Conservation (phyloP, 2,329 filamentous ascomycete species). For the Neopestalotiopsis clavispora region DNA sequence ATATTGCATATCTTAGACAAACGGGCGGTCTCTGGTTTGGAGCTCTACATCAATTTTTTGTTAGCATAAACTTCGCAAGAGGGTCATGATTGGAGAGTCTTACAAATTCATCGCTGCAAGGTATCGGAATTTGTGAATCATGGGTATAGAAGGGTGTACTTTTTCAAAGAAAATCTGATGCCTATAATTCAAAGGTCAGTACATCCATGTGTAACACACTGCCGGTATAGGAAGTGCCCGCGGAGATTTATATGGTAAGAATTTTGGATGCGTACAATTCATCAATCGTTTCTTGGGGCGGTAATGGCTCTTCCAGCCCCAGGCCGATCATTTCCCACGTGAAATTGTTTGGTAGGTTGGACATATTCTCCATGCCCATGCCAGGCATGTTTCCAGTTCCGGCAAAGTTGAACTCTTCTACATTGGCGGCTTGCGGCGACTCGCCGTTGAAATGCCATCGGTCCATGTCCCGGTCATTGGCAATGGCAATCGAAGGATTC, state of each 20-base stretch:
- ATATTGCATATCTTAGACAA: constrained; percentile 91
- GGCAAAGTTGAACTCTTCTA: constrained; percentile 66
- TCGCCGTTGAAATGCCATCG: constrained; percentile 61
- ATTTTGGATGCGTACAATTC: constrained; percentile 68
- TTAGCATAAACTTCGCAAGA: constrained; percentile 1
- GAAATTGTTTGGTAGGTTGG: constrained; percentile 60
- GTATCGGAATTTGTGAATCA: constrained; percentile 90
- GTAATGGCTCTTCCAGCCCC: constrained; percentile 63
- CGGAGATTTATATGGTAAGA: neutral
- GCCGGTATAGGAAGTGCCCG: constrained; percentile 17
- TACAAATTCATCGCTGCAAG: constrained; percentile 85
- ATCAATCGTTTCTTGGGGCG: constrained; percentile 70
- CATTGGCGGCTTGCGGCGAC: constrained; percentile 51
- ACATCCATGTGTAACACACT: neutral
- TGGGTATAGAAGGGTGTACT: constrained; percentile 81
- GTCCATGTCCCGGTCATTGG: constrained; percentile 54
- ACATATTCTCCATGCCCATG: constrained; percentile 55
- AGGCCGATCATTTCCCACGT: constrained; percentile 79
- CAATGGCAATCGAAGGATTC: constrained; percentile 53
- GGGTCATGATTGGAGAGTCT: constrained; percentile 29
- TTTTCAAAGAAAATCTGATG: constrained; percentile 91
- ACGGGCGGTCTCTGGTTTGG: constrained; percentile 85
- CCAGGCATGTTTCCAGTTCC: constrained; percentile 42
- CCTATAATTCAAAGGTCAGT: constrained; percentile 41
- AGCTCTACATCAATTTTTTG: constrained; percentile 50